These are phyloP conservation scores for Saccharomycopsis microspora DNA, from an alignment of 805 yeast genomes.

Conservation along the genomic window DNA sequence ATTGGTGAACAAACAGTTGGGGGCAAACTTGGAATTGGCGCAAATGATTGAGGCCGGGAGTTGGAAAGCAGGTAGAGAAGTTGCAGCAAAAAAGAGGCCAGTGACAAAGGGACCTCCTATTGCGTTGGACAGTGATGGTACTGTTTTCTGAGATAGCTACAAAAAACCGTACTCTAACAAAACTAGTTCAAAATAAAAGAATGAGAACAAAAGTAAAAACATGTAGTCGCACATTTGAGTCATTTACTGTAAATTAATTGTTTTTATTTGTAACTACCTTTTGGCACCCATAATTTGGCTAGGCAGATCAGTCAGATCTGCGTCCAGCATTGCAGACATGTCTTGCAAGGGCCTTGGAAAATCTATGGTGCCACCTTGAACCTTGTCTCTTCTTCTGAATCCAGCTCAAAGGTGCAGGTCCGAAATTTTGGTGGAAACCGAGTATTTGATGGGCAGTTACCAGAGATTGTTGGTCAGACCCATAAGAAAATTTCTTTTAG, in stretches of 20 bases:
- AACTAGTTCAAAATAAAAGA: not conserved
- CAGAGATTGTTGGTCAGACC: too few species aligned
- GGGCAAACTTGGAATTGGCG: slow-evolving; percentile 31
- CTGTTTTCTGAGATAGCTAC: slow-evolving; percentile 35
- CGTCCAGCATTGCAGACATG: too few species aligned
- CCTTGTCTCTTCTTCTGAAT: too few species aligned
- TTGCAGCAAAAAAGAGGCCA: slow-evolving; percentile 41
- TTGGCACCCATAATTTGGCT: too few species aligned
- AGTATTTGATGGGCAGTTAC: too few species aligned
- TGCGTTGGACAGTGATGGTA: slow-evolving; percentile 50
- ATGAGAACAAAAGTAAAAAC: not conserved
- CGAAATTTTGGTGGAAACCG: too few species aligned
- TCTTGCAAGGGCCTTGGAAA: too few species aligned
- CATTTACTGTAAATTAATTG: not conserved
- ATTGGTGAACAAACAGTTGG: slow-evolving; percentile 35
- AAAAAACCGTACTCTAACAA: not conserved
- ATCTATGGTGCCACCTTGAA: too few species aligned
- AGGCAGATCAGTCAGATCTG: too few species aligned
- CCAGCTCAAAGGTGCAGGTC: too few species aligned
- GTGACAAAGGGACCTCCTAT: slow-evolving; percentile 51
- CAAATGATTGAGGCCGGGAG: slow-evolving; percentile 60
- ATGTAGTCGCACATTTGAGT: too few species aligned
- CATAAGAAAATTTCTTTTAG: too few species aligned
- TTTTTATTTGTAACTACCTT: not conserved
- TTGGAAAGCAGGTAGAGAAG: slow-evolving; percentile 56